Evolutionary conservation across 1,284 basidiomycete species (phyloP), one percentile per base, ranked within the genome.

Genomic region (Xerocomus alliaceus): DNA sequence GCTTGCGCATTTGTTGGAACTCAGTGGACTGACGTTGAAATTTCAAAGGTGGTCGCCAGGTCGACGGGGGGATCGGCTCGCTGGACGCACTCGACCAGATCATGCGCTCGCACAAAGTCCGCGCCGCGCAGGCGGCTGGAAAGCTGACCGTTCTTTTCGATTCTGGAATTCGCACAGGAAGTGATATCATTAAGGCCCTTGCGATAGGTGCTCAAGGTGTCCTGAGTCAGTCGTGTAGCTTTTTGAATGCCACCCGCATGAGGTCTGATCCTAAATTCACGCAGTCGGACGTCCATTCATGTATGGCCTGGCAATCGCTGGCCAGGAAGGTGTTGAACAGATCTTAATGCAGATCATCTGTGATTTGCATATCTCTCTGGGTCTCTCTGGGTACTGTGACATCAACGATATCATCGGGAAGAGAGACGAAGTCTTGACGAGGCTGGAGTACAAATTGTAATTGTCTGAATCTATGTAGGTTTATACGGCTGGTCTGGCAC

Each of bases 11-110:
- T 5, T 46, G 35, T 32, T 7, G 18, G 10, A 17, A 15, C 12
- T 18, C 24, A 5, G 3, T n/a, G 7, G 39, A 12, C 34, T 61
- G 51, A 70, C 3, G 5, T 13, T 24, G 50, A 13, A 29, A 35
- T 20, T 18, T 26, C 37, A 2, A 45, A 89, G 89, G 92, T 37
- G 93, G 91, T 2, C 82, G 93, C 29, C 93, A 95, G 75, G 81
- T 95, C 5, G 93, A 95, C 70, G 91, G 92, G 4, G 90, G 87
- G 1, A 84, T 94, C n/a, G 87, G 88, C 0, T 88, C 91, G 2
- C 77, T 94, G 20, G 86, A 87, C 63, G 89, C 90, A 3, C 82
- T 94, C 1, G 84, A 86, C 61, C 76, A 73, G 53, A 87, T 92
- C 68, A 86, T 84, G 79, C 77, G 79, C 56, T 89, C 87, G 32